Conservation (phyloP, 768 basidiomycete genomes). For the Krasilnikovozyma curviuscula region DNA sequence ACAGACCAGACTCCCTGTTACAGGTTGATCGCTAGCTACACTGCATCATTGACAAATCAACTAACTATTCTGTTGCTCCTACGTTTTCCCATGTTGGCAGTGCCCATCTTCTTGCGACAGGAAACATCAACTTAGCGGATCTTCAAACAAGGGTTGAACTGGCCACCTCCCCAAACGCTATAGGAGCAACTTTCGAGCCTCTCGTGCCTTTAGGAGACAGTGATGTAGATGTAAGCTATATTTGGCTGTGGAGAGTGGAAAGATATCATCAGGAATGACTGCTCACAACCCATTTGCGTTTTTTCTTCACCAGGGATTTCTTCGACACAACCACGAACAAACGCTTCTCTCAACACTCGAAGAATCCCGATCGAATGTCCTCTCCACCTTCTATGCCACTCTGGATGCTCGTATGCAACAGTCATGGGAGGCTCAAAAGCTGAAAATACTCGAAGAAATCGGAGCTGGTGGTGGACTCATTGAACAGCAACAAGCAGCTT, state of each 20-base stretch:
- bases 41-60: not conserved
- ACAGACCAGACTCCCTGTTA: conserved; percentile 28
- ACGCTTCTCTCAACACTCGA: conserved; percentile 86
- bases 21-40: not conserved
- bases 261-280: too few species aligned
- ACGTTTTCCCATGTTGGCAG: conserved; percentile 11
- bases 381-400: conserved; percentile 3
- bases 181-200: conserved; percentile 53
- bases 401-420: conserved; percentile 6
- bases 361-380: conserved; percentile 29
- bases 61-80: not conserved
- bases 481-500: too few species aligned
- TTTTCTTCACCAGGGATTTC: too few species aligned
- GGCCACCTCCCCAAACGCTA: conserved; percentile 46
- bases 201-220: conserved; percentile 86
- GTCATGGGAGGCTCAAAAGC: conserved; percentile 9
- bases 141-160: conserved; percentile 57
- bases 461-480: conserved; percentile 6
- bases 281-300: too few species aligned
- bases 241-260: too few species aligned
- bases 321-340: conserved; percentile 87
- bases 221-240: conserved; percentile 42
- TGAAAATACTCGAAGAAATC: conserved; percentile 10
- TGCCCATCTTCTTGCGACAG: conserved; percentile 70
- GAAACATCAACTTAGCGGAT: conserved; percentile 80